phyloP scores from a whole-genome alignment of 1,139 yeast genomes.

The Candida albicans region DNA sequence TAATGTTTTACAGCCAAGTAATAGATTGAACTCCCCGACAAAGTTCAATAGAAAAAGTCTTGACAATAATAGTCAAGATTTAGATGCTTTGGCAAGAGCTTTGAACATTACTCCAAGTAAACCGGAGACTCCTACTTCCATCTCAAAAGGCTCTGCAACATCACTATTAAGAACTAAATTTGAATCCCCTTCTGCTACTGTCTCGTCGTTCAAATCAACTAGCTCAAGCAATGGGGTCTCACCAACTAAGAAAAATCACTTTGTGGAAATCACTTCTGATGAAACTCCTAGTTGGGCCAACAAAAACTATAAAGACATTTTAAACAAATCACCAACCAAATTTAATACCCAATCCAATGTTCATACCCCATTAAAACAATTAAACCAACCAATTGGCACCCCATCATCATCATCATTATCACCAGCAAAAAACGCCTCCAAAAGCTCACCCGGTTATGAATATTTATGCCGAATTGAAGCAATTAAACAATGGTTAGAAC shows the following conservation, averaged over 20 bases:
- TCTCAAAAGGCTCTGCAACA: slow-evolving; percentile 23
- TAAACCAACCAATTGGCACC: slow-evolving; percentile 18
- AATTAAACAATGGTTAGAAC: slow-evolving; percentile 59
- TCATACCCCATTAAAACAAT: slow-evolving; percentile 15
- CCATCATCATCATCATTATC: slow-evolving; percentile 21
- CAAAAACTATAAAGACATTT: slow-evolving; percentile 19
- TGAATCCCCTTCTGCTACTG: slow-evolving; percentile 48
- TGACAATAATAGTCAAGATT: slow-evolving; percentile 26
- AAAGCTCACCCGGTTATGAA: slow-evolving; percentile 57
- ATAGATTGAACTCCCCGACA: slow-evolving; percentile 23
- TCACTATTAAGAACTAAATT: slow-evolving; percentile 35
- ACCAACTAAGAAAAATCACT: slow-evolving; percentile 19
- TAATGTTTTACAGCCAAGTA: slow-evolving; percentile 35
- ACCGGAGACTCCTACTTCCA: not conserved
- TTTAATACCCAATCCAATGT: not conserved
- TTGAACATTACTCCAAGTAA: slow-evolving; percentile 27
- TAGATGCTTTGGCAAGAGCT: slow-evolving; percentile 43
- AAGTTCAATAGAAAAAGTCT: slow-evolving; percentile 10
- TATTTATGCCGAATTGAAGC: slow-evolving; percentile 88
- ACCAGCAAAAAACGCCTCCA: slow-evolving; percentile 31
- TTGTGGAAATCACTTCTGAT: slow-evolving; percentile 15
- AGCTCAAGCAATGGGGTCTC: slow-evolving; percentile 20
- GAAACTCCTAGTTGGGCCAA: slow-evolving; percentile 28
- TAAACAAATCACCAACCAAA: slow-evolving; percentile 18
- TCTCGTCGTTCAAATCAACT: slow-evolving; percentile 40